phyloP scores from a whole-genome alignment of 1,284 basidiomycete species.

The Melampsora occidentalis region DNA sequence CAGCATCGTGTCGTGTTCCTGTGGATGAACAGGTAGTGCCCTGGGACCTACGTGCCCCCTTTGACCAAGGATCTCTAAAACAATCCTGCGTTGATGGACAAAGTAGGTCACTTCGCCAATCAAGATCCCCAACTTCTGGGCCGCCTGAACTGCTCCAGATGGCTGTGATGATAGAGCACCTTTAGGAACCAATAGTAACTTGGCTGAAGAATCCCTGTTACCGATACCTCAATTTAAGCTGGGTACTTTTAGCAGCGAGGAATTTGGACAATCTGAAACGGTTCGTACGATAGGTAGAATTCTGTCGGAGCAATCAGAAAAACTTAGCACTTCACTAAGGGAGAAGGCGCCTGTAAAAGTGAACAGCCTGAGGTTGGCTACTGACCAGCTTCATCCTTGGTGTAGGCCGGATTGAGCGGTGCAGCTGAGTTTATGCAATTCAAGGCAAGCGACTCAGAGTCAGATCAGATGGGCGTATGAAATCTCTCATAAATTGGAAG shows the following conservation, averaged over 20 bases:
- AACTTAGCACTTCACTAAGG: neutral
- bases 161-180: constrained; percentile 16
- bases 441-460: neutral
- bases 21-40: constrained; percentile 6
- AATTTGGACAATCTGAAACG: neutral
- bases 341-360: neutral
- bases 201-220: constrained; percentile 29
- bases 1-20: constrained; percentile 25
- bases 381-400: constrained; percentile 52
- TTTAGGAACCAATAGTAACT: constrained; percentile 29
- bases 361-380: constrained; percentile 33
- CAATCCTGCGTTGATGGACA: neutral
- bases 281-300: constrained; percentile 34
- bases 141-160: constrained; percentile 32
- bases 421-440: constrained; percentile 49
- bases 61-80: constrained; percentile 1
- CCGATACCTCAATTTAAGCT: neutral
- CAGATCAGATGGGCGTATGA: neutral
- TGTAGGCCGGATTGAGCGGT: constrained; percentile 57
- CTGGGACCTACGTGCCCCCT: neutral
- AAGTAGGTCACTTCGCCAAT: constrained; percentile 32
- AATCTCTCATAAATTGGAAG: neutral
- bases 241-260: neutral
- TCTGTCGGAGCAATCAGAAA: constrained; percentile 8
- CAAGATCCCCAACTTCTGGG: constrained; percentile 27